A percentile compares a stretch with the other conserved stretches of the same genome.
phyloP scores from a whole-genome alignment of 2,329 filamentous ascomycete genomes.

The Aspergillus sp. region DNA sequence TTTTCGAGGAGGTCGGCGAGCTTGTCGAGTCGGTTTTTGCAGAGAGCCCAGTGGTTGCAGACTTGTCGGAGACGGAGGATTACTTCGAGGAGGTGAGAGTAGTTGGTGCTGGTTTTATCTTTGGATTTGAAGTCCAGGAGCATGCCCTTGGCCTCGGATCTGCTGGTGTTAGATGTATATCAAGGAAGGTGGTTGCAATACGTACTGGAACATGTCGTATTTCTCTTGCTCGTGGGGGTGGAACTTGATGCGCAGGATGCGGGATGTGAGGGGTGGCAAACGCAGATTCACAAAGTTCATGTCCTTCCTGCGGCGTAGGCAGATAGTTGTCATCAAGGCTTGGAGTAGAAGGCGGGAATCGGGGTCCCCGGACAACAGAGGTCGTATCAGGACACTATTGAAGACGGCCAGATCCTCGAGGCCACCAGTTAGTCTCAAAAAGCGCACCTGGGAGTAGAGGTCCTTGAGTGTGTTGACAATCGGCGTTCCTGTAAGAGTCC shows the following conservation, averaged over 20 bases:
- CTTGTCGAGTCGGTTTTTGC: conserved; percentile 71
- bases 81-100: conserved; percentile 76
- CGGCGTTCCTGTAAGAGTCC: conserved; percentile 78
- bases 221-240: conserved; percentile 71
- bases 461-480: conserved; percentile 83
- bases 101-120: conserved; percentile 55
- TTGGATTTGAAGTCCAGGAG: conserved; percentile 60
- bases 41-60: conserved; percentile 87
- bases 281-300: conserved; percentile 85
- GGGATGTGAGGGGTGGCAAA: conserved; percentile 75
- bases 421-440: conserved; percentile 73
- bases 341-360: conserved; percentile 68
- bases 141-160: conserved; percentile 72
- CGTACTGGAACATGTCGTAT: conserved; percentile 71
- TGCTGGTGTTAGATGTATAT: conserved; percentile 28
- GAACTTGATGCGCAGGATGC: conserved; percentile 73
- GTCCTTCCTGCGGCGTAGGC: conserved; percentile 78
- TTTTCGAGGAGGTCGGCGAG: conserved; percentile 69
- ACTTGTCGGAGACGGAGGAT: conserved; percentile 80
- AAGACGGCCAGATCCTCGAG: conserved; percentile 74
- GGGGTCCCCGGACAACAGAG: conserved; percentile 60
- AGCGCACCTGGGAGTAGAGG: conserved; percentile 76
- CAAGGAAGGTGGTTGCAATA: conserved; percentile 18
- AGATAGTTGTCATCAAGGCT: conserved; percentile 76
- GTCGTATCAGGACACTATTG: conserved; percentile 69